These are phyloP conservation scores for Fusarium oligoseptatum DNA, from an alignment of 2,329 filamentous ascomycete genomes.

Conservation along the genomic window DNA sequence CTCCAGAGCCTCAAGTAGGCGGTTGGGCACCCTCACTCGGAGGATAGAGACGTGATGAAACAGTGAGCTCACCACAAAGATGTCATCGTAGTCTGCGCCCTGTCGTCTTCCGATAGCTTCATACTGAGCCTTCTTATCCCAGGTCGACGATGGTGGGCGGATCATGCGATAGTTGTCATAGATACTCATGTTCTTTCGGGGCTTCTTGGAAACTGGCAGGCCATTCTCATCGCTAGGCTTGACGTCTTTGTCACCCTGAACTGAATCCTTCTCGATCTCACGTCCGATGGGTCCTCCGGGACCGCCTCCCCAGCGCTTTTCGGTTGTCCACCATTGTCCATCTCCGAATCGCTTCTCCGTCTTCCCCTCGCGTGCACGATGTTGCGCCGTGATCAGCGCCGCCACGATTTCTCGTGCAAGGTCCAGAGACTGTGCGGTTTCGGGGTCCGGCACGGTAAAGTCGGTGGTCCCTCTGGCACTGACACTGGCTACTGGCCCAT, in stretches of 20 bases:
- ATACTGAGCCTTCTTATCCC: constrained; percentile 73
- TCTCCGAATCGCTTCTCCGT: constrained; percentile 69
- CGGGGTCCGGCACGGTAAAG: constrained; percentile 60
- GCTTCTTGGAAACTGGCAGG: constrained; percentile 57
- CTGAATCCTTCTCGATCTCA: constrained; percentile 65
- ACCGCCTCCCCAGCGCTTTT: constrained; percentile 73
- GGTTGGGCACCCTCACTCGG: constrained; percentile 68
- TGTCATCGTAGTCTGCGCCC: constrained; percentile 67
- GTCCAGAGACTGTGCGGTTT: constrained; percentile 72
- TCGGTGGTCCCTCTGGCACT: constrained; percentile 68
- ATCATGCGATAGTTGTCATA: constrained; percentile 76
- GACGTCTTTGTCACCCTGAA: constrained; percentile 62
- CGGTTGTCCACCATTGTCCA: constrained; percentile 72
- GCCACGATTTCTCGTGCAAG: constrained; percentile 72
- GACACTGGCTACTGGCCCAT: constrained; percentile 73
- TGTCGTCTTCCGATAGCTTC: constrained; percentile 65
- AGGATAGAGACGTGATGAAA: constrained; percentile 73
- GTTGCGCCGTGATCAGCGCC: constrained; percentile 73
- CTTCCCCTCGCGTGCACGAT: constrained; percentile 70
- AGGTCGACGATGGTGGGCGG: constrained; percentile 67
- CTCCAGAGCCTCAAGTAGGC: constrained; percentile 65
- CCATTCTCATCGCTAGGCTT: constrained; percentile 45
- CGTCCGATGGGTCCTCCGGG: constrained; percentile 73
- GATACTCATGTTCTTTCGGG: constrained; percentile 67
- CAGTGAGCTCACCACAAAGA: constrained; percentile 71